A percentile compares a stretch with the other conserved stretches of the same genome.
These are phyloP conservation scores for Sphagnum tenellum DNA, from an alignment of 225 moss, liverwort and hornwort species.

Conservation along the genomic window DNA sequence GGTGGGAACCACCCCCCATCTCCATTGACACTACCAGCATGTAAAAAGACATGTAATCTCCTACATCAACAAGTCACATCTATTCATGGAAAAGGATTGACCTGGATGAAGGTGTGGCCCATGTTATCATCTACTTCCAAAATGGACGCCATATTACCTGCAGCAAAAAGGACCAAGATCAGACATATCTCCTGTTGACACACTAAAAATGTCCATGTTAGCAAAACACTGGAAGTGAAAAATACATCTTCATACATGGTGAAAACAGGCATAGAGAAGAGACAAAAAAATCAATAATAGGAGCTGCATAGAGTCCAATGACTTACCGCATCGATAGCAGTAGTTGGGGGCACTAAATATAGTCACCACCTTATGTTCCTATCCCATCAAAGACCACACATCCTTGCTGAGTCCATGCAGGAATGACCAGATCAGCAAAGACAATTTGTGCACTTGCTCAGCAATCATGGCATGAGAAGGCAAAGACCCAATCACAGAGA, in stretches of 20 bases:
- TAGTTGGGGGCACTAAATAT: conserved; percentile 10
- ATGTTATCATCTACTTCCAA: conserved; percentile 55
- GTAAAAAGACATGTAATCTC: no score
- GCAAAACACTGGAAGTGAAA: background rate
- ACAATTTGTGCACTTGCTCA: no score
- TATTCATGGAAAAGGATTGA: conserved; percentile 1
- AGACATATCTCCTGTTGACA: background rate
- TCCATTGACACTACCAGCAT: no score
- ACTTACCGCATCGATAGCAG: conserved; percentile 5
- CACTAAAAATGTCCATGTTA: background rate
- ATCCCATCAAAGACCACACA: background rate
- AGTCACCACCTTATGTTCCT: conserved; percentile 8
- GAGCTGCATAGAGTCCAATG: background rate
- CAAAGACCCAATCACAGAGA: background rate
- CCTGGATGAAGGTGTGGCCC: conserved; percentile 59
- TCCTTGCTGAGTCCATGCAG: no score
- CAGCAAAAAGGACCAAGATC: background rate
- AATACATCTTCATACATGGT: background rate
- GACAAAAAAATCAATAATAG: background rate
- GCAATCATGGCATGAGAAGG: no score
- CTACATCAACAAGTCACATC: no score
- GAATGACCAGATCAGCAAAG: no score
- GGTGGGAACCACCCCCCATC: no score
- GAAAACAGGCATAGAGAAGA: background rate
- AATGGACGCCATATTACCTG: conserved; percentile 54